Evolutionary conservation across 495 filamentous ascomycete species (phyloP).

Genomic region (Trypethelium eluteriae): DNA sequence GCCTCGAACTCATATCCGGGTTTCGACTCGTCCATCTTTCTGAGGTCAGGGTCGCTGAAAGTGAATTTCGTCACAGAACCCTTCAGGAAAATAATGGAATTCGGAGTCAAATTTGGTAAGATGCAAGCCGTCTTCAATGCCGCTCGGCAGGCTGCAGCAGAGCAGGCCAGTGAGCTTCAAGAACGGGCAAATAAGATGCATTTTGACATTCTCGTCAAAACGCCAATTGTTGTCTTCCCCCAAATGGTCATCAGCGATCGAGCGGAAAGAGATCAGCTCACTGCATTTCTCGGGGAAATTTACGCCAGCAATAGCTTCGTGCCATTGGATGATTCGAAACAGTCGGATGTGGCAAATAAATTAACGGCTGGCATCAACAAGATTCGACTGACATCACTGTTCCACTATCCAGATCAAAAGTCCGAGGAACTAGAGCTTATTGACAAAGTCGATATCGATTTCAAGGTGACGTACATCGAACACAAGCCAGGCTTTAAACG

Average conservation of each 20-base stretch:
- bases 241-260: constrained; percentile 54
- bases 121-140: constrained; percentile 99
- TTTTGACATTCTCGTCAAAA: constrained; percentile 87
- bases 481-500: constrained; percentile 68
- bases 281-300: constrained; percentile 91
- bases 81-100: constrained; percentile 96
- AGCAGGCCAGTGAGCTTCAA: constrained; percentile 86
- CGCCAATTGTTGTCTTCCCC: constrained; percentile 92
- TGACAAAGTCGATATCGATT: constrained; percentile 88
- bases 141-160: constrained; percentile 87
- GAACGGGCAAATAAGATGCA: constrained; percentile 82
- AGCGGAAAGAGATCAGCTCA: constrained; percentile 69
- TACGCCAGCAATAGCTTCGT: constrained; percentile 91
- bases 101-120: constrained; percentile 94
- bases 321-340: constrained; percentile 62
- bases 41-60: constrained; percentile 88
- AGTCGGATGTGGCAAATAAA: constrained; percentile 74
- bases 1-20: constrained; percentile 71
- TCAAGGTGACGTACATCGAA: constrained; percentile 82
- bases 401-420: constrained; percentile 65
- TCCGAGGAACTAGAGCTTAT: constrained; percentile 90
- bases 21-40: constrained; percentile 84
- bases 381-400: constrained; percentile 79
- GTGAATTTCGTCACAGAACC: constrained; percentile 95
- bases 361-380: constrained; percentile 87